phyloP scores from a whole-genome alignment of 306 rosid genomes.

The Fragaria vesca region DNA sequence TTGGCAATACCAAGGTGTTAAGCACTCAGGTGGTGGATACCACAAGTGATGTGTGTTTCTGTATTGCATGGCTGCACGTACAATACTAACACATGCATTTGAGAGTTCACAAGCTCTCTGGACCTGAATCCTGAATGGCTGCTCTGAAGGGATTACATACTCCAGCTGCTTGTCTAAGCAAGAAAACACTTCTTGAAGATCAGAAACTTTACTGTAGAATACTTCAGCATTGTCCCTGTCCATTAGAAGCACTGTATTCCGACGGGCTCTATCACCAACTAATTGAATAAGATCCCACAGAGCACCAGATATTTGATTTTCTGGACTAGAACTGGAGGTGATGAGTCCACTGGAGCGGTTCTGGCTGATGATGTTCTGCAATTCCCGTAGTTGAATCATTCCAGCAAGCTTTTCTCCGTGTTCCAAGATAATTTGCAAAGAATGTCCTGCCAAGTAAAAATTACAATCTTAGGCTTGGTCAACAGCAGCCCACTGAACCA shows the following conservation, averaged over 20 bases:
- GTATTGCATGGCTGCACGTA: conserved; percentile 64
- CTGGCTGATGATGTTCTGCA: conserved; percentile 74
- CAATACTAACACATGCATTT: conserved; percentile 71
- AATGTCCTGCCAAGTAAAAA: conserved; percentile 55
- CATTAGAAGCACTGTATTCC: conserved; percentile 91
- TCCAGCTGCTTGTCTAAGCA: conserved; percentile 82
- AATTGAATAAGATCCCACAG: conserved; percentile 95
- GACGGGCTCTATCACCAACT: conserved; percentile 89
- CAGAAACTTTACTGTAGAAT: conserved; percentile 93
- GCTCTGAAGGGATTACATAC: conserved; percentile 63
- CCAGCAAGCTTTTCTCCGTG: conserved; percentile 96
- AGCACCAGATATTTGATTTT: conserved; percentile 75
- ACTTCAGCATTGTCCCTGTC: conserved; percentile 98
- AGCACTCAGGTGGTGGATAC: conserved; percentile 95
- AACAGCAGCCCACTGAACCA: conserved; percentile 18
- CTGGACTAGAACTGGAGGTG: conserved; percentile 46
- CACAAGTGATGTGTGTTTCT: conserved; percentile 74
- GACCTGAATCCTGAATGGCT: conserved; percentile 57
- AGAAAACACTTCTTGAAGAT: conserved; percentile 77
- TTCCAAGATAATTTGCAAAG: conserved; percentile 82
- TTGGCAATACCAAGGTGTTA: conserved; percentile 93
- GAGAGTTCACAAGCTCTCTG: conserved; percentile 94
- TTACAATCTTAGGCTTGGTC: conserved; percentile 25
- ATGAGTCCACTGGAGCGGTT: conserved; percentile 55
- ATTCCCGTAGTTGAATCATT: conserved; percentile 87